These are phyloP conservation scores for Leccinellum rugosiceps DNA, from an alignment of 768 basidiomycete genomes.

Conservation along the genomic window DNA sequence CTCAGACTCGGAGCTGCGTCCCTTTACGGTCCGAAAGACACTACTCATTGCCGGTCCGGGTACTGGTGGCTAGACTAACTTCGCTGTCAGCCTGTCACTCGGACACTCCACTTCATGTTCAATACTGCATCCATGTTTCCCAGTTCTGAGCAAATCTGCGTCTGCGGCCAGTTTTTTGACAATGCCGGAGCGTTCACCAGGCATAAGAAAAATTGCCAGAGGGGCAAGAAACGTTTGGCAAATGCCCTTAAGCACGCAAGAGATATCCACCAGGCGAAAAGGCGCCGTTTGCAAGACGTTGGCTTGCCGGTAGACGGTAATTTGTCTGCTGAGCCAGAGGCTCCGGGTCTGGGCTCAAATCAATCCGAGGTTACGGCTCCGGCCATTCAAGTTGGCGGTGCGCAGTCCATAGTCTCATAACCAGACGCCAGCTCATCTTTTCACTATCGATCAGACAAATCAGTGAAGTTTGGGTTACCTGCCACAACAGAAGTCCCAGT, in stretches of 20 bases:
- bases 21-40: no score
- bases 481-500: not conserved
- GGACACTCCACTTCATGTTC: not conserved
- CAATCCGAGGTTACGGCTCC: not conserved
- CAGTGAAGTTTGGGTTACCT: no score
- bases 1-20: no score
- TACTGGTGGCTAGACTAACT: no score
- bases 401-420: not conserved
- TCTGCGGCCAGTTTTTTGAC: not conserved
- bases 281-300: not conserved
- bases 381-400: not conserved
- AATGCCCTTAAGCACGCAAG: not conserved
- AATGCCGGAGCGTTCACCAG: not conserved
- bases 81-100: no score
- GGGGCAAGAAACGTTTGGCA: not conserved
- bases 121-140: not conserved
- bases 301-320: no score
- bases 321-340: not conserved
- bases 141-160: not conserved
- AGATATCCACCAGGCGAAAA: not conserved
- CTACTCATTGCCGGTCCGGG: no score
- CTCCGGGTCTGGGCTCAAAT: not conserved
- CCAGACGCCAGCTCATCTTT: not conserved
- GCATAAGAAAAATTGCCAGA: not conserved
- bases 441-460: not conserved